Percentiles rank a stretch among this genome's conserved stretches.
Conservation (phyloP, 1,284 basidiomycete species). For the Microbotryum violaceum region DNA sequence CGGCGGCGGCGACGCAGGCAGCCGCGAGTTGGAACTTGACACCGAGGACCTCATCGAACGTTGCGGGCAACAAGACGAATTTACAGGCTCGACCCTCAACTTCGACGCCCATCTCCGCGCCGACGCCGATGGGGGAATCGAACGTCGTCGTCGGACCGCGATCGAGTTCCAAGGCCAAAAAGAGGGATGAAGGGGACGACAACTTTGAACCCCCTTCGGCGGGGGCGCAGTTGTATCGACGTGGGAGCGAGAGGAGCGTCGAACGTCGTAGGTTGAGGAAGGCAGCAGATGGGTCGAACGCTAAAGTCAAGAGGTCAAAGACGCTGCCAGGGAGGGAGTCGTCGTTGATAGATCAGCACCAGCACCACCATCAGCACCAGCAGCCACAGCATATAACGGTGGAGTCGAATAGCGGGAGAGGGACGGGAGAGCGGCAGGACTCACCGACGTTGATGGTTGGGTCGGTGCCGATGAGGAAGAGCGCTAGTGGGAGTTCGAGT, state of each 20-base stretch:
- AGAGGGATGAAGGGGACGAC: background rate
- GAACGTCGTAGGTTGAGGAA: slow-evolving; percentile 27
- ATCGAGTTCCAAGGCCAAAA: background rate
- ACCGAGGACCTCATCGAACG: background rate
- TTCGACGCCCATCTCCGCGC: background rate
- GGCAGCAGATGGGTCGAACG: slow-evolving; percentile 13
- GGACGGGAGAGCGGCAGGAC: no score
- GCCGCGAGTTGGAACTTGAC: background rate
- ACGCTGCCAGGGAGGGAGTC: slow-evolving; percentile 13
- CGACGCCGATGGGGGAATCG: background rate
- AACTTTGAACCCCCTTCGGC: background rate
- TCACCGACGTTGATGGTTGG: no score
- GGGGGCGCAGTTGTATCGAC: background rate
- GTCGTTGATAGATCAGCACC: background rate
- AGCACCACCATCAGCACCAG: no score
- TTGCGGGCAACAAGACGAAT: background rate
- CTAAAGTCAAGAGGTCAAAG: slow-evolving; percentile 28
- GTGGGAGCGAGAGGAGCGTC: slow-evolving; percentile 32
- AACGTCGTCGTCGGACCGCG: background rate
- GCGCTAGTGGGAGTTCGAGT: no score
- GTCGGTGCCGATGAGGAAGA: no score
- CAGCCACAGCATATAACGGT: no score
- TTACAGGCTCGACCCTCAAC: background rate
- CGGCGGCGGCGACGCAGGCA: background rate
- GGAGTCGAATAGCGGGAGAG: no score